Percentiles rank a stretch among this genome's conserved stretches.
Conservation (phyloP, 2,329 filamentous ascomycete genomes). For the Graphium sp. region DNA sequence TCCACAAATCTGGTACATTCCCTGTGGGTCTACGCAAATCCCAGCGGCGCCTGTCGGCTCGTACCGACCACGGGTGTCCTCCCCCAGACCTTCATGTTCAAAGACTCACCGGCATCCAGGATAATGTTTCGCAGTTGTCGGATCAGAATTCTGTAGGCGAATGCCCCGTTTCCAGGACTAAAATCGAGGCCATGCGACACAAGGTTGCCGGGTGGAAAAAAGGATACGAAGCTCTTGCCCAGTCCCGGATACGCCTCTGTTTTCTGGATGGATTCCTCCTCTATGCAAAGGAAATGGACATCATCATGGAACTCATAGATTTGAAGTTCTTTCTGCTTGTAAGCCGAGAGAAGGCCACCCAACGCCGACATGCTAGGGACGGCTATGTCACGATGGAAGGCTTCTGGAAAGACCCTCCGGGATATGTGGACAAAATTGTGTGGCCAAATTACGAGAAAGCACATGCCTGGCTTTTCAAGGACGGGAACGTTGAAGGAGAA, state of each 20-base stretch:
- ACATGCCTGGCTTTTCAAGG: constrained; percentile 65
- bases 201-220: constrained; percentile 30
- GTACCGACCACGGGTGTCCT: constrained; percentile 11
- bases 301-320: constrained; percentile 47
- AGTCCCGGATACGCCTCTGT: constrained; percentile 32
- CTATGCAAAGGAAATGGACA: constrained; percentile 40
- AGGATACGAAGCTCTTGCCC: constrained; percentile 18
- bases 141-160: constrained; percentile 44
- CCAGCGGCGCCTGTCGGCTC: constrained; percentile 8
- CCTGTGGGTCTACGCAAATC: constrained; percentile 27
- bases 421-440: constrained; percentile 85
- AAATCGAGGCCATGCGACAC: constrained; percentile 26
- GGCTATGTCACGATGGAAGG: constrained; percentile 74
- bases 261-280: constrained; percentile 83
- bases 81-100: too few relatives aligned
- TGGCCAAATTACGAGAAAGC: constrained; percentile 86
- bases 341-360: constrained; percentile 44
- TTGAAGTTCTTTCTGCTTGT: constrained; percentile 65
- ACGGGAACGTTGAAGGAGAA: constrained; percentile 45
- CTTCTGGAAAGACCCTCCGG: constrained; percentile 90
- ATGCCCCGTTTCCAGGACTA: constrained; percentile 30
- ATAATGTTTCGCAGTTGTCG: too few relatives aligned
- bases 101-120: too few relatives aligned
- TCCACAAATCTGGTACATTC: constrained; percentile 49
- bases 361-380: constrained; percentile 47